Evolutionary conservation across 257 asterid species (phyloP).

Genomic region (Ilex aquifolium): DNA sequence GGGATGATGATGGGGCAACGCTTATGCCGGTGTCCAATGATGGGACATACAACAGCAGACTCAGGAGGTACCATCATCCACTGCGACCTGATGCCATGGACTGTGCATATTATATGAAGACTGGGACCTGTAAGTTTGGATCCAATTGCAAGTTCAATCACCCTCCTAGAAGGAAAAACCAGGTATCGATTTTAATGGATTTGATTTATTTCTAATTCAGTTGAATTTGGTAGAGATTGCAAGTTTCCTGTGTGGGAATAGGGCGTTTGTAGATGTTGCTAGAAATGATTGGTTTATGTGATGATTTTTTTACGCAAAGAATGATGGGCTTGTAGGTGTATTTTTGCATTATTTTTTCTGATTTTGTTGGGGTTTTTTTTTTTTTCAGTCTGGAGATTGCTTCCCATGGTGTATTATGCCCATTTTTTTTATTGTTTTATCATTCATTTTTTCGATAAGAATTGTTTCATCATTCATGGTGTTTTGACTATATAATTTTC

Average conservation of each 20-base stretch:
- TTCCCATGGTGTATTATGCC: neutral
- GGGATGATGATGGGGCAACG: conserved; percentile 7
- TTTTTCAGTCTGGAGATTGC: neutral
- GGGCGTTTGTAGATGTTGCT: neutral
- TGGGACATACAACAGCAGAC: conserved; percentile 3
- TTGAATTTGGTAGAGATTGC: neutral
- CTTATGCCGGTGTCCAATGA: conserved; percentile 5
- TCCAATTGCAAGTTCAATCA: conserved; percentile 86
- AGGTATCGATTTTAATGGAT: conserved; percentile 31
- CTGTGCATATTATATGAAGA: conserved; percentile 69
- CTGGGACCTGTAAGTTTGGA: conserved; percentile 82
- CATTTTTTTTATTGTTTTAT: too few relatives aligned
- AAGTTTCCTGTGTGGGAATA: neutral
- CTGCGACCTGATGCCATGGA: conserved; percentile 84
- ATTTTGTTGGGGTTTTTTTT: neutral
- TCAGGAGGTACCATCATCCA: conserved; percentile 47
- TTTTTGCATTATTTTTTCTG: neutral
- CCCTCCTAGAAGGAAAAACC: conserved; percentile 58
- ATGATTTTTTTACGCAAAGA: neutral
- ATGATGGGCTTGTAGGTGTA: neutral
- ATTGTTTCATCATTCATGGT: too few relatives aligned
- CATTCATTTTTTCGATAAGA: too few relatives aligned
- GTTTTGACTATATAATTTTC: conserved; percentile 2
- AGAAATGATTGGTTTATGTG: neutral
- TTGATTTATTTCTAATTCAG: neutral